A percentile compares a stretch with the other conserved stretches of the same genome.
These are phyloP conservation scores for Tolypocladium sp. DNA, from an alignment of 2,329 filamentous ascomycete genomes.

Conservation along the genomic window DNA sequence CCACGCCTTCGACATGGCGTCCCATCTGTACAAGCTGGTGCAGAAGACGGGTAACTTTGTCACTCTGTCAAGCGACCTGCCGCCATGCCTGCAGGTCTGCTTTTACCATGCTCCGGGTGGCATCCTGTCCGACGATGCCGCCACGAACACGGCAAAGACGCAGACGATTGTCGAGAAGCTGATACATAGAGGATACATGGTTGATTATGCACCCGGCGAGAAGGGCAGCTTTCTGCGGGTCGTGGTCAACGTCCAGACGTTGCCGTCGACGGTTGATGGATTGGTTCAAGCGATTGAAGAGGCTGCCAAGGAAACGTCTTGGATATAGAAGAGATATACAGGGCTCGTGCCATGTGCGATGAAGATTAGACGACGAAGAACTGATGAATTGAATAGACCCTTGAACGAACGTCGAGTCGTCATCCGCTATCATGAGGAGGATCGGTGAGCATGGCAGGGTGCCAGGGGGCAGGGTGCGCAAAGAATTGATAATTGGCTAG, in stretches of 20 bases:
- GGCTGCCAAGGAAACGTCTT: constrained; percentile 23
- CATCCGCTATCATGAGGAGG: not conserved
- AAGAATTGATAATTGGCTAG: too few relatives aligned
- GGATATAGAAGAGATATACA: not conserved
- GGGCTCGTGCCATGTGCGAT: not conserved
- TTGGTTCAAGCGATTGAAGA: constrained; percentile 45
- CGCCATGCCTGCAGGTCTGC: constrained; percentile 88
- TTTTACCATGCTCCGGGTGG: constrained; percentile 70
- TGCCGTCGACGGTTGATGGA: constrained; percentile 40
- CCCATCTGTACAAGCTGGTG: constrained; percentile 56
- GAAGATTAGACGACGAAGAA: not conserved
- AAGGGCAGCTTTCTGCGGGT: constrained; percentile 50
- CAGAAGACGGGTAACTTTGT: constrained; percentile 49
- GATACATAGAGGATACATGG: constrained; percentile 46
- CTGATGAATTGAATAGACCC: not conserved
- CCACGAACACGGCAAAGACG: constrained; percentile 40
- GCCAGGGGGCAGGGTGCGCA: too few relatives aligned
- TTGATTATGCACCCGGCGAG: constrained; percentile 50
- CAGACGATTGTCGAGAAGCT: constrained; percentile 37
- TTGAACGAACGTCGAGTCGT: not conserved
- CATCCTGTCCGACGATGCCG: constrained; percentile 28
- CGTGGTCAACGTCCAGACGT: constrained; percentile 48
- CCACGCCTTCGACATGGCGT: constrained; percentile 61
- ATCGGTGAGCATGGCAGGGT: not conserved
- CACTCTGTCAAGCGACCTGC: constrained; percentile 65